These are phyloP conservation scores for Pythium periplocum DNA, from an alignment of 352 stramenopile species.

Conservation along the genomic window DNA sequence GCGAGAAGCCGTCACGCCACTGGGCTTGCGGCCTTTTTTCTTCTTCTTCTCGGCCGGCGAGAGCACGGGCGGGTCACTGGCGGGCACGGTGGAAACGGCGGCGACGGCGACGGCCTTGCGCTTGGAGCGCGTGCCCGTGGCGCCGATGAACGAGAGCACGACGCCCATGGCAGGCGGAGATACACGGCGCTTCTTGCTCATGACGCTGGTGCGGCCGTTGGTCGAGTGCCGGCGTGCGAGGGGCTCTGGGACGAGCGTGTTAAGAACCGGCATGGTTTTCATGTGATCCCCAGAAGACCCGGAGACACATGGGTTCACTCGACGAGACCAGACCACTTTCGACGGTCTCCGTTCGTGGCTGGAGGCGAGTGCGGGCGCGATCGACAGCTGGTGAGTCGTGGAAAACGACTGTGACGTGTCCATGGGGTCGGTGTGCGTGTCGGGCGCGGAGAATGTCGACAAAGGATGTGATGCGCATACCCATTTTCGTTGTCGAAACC, in stretches of 20 bases:
- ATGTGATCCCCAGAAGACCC: conserved; percentile 5
- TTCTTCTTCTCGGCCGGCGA: conserved; percentile 11
- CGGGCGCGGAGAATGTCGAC: no score
- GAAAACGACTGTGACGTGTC: no score
- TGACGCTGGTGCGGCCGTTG: conserved; percentile 9
- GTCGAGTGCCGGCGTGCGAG: neutral
- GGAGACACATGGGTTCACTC: conserved; percentile 19
- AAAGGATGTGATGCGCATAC: no score
- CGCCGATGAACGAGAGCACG: conserved; percentile 2
- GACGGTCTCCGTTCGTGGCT: no score
- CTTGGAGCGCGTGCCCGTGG: conserved; percentile 17
- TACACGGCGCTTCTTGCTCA: conserved; percentile 9
- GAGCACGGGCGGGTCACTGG: conserved; percentile 5
- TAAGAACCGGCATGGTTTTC: conserved; percentile 13
- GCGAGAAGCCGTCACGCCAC: no score
- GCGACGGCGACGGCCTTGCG: conserved; percentile 9
- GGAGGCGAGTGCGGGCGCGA: no score
- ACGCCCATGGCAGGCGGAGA: neutral
- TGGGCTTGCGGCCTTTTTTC: neutral
- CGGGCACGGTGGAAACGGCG: neutral
- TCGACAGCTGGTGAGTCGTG: no score
- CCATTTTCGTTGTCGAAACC: no score
- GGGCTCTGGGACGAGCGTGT: conserved; percentile 1
- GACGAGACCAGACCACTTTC: neutral
- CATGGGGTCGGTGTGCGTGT: no score